Evolutionary conservation across 306 rosid genomes (phyloP).

Genomic region (Cicer arietinum): DNA sequence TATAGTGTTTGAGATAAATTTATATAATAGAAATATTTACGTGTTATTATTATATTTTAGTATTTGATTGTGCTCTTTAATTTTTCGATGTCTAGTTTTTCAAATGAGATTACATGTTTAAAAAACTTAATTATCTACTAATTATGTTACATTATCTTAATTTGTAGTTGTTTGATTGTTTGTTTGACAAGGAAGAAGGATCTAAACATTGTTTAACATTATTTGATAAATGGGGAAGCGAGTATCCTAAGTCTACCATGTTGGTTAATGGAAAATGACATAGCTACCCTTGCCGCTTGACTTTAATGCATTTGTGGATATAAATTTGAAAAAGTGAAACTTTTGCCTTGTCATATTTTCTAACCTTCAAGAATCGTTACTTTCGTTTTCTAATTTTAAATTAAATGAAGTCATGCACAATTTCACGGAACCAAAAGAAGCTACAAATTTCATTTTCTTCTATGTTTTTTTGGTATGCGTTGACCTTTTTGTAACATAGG

Average conservation of each 20-base stretch:
- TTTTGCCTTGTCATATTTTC: conserved; percentile 29
- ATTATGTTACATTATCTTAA: too few species aligned
- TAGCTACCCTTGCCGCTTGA: conserved; percentile 57
- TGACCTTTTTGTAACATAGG: conserved; percentile 33
- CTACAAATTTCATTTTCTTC: conserved; percentile 9
- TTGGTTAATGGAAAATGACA: conserved; percentile 52
- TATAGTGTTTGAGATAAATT: too few species aligned
- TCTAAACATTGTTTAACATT: conserved; percentile 10
- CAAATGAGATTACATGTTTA: too few species aligned
- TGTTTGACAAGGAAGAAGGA: conserved; percentile 40
- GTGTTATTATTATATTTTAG: too few species aligned
- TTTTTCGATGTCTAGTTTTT: too few species aligned
- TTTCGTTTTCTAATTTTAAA: not conserved
- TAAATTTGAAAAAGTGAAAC: not conserved
- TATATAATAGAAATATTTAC: too few species aligned
- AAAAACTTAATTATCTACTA: too few species aligned
- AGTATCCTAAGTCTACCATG: conserved; percentile 52
- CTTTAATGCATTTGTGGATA: conserved; percentile 41
- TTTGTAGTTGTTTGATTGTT: not conserved
- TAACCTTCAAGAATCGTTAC: conserved; percentile 31
- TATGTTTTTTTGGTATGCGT: conserved; percentile 18
- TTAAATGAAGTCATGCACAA: not conserved
- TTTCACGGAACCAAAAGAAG: conserved; percentile 4
- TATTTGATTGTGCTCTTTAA: too few species aligned
- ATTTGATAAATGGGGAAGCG: conserved; percentile 41